Conservation (phyloP, 176 grass and related monocot species). For the Chrysopogon serrulatus region DNA sequence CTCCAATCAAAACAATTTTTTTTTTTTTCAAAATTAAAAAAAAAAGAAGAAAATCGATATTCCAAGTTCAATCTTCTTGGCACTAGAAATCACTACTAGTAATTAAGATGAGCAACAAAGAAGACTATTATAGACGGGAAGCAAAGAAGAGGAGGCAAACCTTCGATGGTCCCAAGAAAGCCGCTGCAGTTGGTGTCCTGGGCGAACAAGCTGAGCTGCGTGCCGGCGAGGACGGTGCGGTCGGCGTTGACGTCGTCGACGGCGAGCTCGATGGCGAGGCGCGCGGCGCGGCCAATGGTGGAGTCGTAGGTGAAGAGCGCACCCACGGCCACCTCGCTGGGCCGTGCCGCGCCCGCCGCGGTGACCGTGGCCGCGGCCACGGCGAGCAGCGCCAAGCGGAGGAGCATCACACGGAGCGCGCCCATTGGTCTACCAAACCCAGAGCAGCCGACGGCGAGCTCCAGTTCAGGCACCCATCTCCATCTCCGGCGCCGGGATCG, state of each 20-base stretch:
- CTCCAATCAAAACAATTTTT: not conserved
- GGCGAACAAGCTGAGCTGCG: slow-evolving; percentile 38
- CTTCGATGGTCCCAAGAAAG: slow-evolving; percentile 69
- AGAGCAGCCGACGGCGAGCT: not conserved
- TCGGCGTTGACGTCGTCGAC: slow-evolving; percentile 78
- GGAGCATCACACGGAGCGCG: not conserved
- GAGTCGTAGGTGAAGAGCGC: slow-evolving; percentile 80
- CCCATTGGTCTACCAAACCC: slow-evolving; percentile 9
- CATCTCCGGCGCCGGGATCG: not conserved
- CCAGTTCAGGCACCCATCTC: not conserved
- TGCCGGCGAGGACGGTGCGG: slow-evolving; percentile 46
- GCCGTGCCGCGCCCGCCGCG: slow-evolving; percentile 21
- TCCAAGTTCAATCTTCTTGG: not conserved
- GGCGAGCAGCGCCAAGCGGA: slow-evolving; percentile 5
- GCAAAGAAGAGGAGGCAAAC: slow-evolving; percentile 3
- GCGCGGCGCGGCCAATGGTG: slow-evolving; percentile 66
- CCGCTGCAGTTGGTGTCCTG: slow-evolving; percentile 93
- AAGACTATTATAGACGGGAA: not conserved
- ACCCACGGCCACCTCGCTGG: slow-evolving; percentile 42
- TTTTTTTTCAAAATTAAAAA: not conserved
- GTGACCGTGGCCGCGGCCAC: not conserved
- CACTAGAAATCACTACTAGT: not conserved
- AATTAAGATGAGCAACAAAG: not conserved
- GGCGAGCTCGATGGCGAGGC: slow-evolving; percentile 60
- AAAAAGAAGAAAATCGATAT: not conserved